These are phyloP conservation scores for Leucocoprinus sp. DNA, from an alignment of 768 basidiomycete species.

Conservation along the genomic window DNA sequence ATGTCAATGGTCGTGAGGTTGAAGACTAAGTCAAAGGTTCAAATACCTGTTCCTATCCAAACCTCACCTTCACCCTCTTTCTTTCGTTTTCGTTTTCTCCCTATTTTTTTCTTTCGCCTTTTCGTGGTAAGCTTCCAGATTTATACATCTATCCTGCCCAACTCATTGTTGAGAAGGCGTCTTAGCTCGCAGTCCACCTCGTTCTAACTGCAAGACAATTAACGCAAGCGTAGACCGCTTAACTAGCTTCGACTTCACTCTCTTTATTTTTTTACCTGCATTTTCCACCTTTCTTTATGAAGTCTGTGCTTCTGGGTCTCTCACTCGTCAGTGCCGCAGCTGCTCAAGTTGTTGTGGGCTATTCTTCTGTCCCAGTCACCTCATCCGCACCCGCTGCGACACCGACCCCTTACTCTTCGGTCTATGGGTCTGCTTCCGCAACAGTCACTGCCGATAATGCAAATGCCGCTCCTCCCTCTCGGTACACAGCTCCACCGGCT, in stretches of 20 bases:
- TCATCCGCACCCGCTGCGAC: constrained; percentile 14
- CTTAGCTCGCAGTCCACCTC: constrained; percentile 30
- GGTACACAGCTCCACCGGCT: constrained; percentile 25
- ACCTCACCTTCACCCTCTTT: constrained; percentile 18
- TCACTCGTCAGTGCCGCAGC: constrained; percentile 48
- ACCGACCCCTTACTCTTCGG: constrained; percentile 13
- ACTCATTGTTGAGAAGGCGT: constrained; percentile 33
- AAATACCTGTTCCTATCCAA: constrained; percentile 26
- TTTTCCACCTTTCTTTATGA: constrained; percentile 45
- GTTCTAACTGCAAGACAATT: constrained; percentile 55
- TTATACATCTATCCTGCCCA: constrained; percentile 24
- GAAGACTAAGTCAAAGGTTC: constrained; percentile 22
- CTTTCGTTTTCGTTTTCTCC: constrained; percentile 36
- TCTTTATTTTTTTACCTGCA: constrained; percentile 29
- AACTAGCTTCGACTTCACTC: constrained; percentile 29
- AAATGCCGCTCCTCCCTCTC: constrained; percentile 24
- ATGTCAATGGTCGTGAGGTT: constrained; percentile 29
- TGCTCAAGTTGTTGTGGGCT: constrained; percentile 48
- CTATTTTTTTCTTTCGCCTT: constrained; percentile 29
- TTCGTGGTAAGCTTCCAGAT: constrained; percentile 31
- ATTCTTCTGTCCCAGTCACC: constrained; percentile 30
- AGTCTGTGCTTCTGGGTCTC: constrained; percentile 51
- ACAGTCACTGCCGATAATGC: constrained; percentile 18
- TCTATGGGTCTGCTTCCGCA: constrained; percentile 15
- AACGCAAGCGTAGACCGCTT: constrained; percentile 68